phyloP scores from a whole-genome alignment of 345 rosid genomes.

The Arabidopsis thaliana region TAIR10.1 NC_003070.9:13027001-13027500 shows the following conservation, averaged over 20 bases:
- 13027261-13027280: constrained; percentile 76
- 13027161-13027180: constrained; percentile 61
- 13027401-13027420: constrained; percentile 84
- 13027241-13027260: constrained; percentile 70
- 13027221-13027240: constrained; percentile 51
- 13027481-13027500: neutral
- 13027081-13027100: constrained; percentile 78
- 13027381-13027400: constrained; percentile 73
- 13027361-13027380: constrained; percentile 83
- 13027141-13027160: constrained; percentile 69
- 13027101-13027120: constrained; percentile 81
- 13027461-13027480: constrained; percentile 1
- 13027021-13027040: constrained; percentile 56
- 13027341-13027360: constrained; percentile 66
- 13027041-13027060: constrained; percentile 56
- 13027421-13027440: constrained; percentile 64
- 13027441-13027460: constrained; percentile 63
- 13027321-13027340: constrained; percentile 57
- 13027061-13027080: constrained; percentile 75
- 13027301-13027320: constrained; percentile 54
- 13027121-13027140: constrained; percentile 89
- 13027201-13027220: constrained; percentile 88
- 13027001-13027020: constrained; percentile 61
- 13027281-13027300: constrained; percentile 62
- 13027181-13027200: constrained; percentile 66